phyloP scores from a whole-genome alignment of 345 rosid species.

The Turnera subulata region DNA sequence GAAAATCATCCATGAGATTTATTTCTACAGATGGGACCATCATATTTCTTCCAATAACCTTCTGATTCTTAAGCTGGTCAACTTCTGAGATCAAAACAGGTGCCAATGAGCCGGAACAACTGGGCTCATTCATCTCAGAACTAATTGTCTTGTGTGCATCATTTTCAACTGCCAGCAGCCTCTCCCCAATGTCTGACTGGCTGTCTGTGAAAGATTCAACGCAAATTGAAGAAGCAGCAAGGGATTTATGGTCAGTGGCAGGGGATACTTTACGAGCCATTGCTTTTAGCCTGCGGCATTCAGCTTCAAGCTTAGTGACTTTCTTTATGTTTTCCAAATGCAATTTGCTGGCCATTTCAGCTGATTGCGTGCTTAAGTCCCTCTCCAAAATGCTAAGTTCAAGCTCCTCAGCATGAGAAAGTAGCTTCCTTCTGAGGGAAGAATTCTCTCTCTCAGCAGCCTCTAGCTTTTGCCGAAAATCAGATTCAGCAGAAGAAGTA shows the following conservation, averaged over 20 bases:
- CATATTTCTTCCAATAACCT: slow-evolving; percentile 28
- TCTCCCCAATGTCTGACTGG: slow-evolving; percentile 66
- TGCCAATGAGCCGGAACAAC: slow-evolving; percentile 54
- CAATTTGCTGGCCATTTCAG: slow-evolving; percentile 90
- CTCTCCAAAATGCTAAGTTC: slow-evolving; percentile 74
- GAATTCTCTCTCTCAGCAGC: slow-evolving; percentile 56
- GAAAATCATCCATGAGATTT: slow-evolving; percentile 92
- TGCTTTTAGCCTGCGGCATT: slow-evolving; percentile 65
- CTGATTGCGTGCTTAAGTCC: slow-evolving; percentile 77
- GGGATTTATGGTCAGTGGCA: slow-evolving; percentile 42
- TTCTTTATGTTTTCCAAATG: slow-evolving; percentile 80
- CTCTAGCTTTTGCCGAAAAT: slow-evolving; percentile 42
- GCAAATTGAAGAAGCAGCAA: slow-evolving; percentile 43
- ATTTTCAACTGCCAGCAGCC: slow-evolving; percentile 38
- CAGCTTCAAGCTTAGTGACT: slow-evolving; percentile 90
- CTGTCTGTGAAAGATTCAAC: slow-evolving; percentile 56
- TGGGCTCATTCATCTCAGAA: slow-evolving; percentile 27
- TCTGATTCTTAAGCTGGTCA: slow-evolving; percentile 48
- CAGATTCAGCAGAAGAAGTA: slow-evolving; percentile 23
- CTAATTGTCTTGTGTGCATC: slow-evolving; percentile 30
- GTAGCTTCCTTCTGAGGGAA: slow-evolving; percentile 54
- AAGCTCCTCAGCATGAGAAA: slow-evolving; percentile 59
- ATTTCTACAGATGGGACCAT: slow-evolving; percentile 42
- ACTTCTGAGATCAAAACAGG: slow-evolving; percentile 44
- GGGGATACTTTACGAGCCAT: slow-evolving; percentile 36